These are phyloP conservation scores for thale cress (Arabidopsis thaliana) DNA, from an alignment of 345 rosid genomes.

Conservation along the genomic window TAIR10.1 NC_003070.9:28944001-28944500, in stretches of 20 bases:
- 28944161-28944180: constrained; percentile 70
- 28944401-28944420: constrained; percentile 79
- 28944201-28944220: constrained; percentile 59
- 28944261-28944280: constrained; percentile 88
- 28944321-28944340: constrained; percentile 74
- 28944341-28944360: constrained; percentile 58
- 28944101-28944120: constrained; percentile 75
- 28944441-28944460: constrained; percentile 56
- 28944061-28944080: constrained; percentile 70
- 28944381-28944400: constrained; percentile 83
- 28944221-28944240: constrained; percentile 62
- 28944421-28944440: constrained; percentile 68
- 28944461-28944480: constrained; percentile 75
- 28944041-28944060: constrained; percentile 60
- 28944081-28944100: constrained; percentile 77
- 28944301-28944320: constrained; percentile 62
- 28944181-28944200: constrained; percentile 79
- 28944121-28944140: constrained; percentile 67
- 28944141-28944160: constrained; percentile 67
- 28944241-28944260: constrained; percentile 61
- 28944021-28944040: constrained; percentile 68
- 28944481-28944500: constrained; percentile 83
- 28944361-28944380: constrained; percentile 64
- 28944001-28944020: constrained; percentile 66
- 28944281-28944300: constrained; percentile 88